Percentiles rank a stretch among this genome's conserved stretches.
Evolutionary conservation across 2,329 filamentous ascomycete species (phyloP).

Genomic region (Remersonia thermophila): DNA sequence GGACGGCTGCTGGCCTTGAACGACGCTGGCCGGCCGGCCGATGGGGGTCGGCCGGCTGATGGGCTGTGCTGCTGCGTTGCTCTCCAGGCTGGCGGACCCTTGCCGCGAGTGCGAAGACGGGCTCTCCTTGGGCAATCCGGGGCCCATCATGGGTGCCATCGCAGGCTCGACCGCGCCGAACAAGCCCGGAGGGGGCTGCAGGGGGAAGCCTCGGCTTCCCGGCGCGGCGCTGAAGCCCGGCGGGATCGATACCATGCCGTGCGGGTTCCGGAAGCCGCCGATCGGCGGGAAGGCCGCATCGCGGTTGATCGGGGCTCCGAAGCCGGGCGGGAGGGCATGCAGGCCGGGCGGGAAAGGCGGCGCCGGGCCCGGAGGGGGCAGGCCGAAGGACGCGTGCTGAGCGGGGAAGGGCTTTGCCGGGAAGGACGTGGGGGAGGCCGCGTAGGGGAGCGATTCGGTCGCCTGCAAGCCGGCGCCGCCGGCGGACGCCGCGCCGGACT

Average conservation of each 20-base stretch:
- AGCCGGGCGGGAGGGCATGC: too few species aligned
- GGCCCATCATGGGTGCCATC: conserved; percentile 29
- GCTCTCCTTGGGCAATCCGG: conserved; percentile 23
- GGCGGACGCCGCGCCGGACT: conserved; percentile 21
- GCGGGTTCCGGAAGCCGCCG: conserved; percentile 31
- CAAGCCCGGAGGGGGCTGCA: conserved; percentile 43
- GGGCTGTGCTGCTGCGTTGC: conserved; percentile 50
- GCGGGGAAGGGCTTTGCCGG: conserved; percentile 33
- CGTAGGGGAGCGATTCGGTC: conserved; percentile 27
- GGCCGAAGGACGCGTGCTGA: conserved; percentile 38
- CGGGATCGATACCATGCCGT: conserved; percentile 36
- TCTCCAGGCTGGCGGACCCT: conserved; percentile 56
- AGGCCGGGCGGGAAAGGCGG: conserved; percentile 41
- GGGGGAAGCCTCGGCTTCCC: conserved; percentile 31
- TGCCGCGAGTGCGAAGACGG: conserved; percentile 58
- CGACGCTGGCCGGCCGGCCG: conserved; percentile 67
- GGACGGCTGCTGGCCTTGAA: conserved; percentile 35
- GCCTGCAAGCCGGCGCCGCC: too few species aligned
- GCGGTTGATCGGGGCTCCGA: conserved; percentile 30
- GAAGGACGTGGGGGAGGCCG: conserved; percentile 51
- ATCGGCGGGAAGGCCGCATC: conserved; percentile 34
- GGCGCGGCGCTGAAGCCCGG: conserved; percentile 36
- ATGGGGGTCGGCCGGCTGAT: conserved; percentile 79
- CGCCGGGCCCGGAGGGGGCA: conserved; percentile 36
- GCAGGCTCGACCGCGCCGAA: conserved; percentile 30